These are phyloP conservation scores for Asclepias syriaca DNA, from an alignment of 257 asterid genomes.

Conservation along the genomic window DNA sequence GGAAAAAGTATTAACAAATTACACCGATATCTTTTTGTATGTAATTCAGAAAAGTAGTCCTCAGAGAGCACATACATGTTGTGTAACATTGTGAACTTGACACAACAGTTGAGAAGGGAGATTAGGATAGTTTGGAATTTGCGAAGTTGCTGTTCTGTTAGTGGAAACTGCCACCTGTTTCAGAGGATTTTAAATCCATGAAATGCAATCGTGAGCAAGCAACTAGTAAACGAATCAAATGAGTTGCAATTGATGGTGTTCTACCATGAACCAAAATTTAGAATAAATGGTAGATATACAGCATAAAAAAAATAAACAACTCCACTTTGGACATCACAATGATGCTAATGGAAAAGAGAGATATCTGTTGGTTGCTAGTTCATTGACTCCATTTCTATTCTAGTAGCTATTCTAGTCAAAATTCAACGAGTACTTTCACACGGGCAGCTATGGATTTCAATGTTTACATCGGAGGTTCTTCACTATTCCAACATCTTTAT, in stretches of 20 bases:
- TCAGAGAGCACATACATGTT: conserved; percentile 48
- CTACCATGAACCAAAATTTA: background rate
- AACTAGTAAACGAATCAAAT: background rate
- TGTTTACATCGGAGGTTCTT: background rate
- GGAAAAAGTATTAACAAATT: background rate
- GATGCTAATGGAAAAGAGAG: background rate
- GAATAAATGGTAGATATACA: background rate
- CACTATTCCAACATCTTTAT: background rate
- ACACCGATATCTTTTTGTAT: background rate
- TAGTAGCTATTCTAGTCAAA: background rate
- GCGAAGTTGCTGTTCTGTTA: conserved; percentile 73
- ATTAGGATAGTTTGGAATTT: conserved; percentile 79
- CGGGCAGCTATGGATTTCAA: background rate
- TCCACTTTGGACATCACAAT: background rate
- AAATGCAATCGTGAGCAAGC: background rate
- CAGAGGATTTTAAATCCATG: conserved; percentile 13
- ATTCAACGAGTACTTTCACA: background rate
- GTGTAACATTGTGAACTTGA: conserved; percentile 87
- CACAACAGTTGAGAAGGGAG: conserved; percentile 83
- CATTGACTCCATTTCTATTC: background rate
- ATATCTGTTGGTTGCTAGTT: no score
- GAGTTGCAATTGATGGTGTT: background rate
- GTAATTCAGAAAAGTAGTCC: background rate
- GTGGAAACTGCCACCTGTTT: conserved; percentile 87
- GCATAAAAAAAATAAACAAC: background rate